Base-by-base conservation (phyloP, 192 early-diverging fungal genomes). In the Backusella australiensis region DNA sequence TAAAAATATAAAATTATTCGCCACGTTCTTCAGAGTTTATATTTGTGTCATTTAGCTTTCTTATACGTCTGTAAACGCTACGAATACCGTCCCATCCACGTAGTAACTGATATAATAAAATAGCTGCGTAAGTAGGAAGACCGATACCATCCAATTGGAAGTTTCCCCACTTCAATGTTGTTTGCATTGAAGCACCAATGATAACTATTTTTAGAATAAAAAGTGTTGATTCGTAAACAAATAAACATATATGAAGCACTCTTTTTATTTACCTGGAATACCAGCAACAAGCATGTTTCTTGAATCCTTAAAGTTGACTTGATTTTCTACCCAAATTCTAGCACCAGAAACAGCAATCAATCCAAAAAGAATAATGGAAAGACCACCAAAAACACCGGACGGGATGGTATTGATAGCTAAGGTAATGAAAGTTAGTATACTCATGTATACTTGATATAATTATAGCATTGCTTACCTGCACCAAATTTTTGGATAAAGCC, bases 401-500 rank as follows among this genome's bases (percentile, higher is more conserved):
- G 88, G 88, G 34, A 90, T 90, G 1, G 88, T 80, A 38, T 80
- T 76, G 44, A 90, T 79, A 21, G 87, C 77, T 75, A 42, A 21
- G 9, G 38, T 2, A n/a, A 36, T 68, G 17, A 17, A 68, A n/a
- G 29, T 34, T n/a, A 68, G 15, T 68, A 35, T 34, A 12, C 19
- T 34, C 34, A 17, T 36, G 4, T 34, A 56, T 63, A 32, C 8
- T 29, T 29, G 3, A 17, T 46, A 34, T 12, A 38, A 21, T 5
- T 34, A 17, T 23, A 49, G 1, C 8, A 17, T 73, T 35, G 23
- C 63, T 69, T 69, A 75, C 74, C 72, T 35, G 89, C 89, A 26
- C 84, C 87, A 68, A 90, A 88, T 66, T 87, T 90, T 32, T 87
- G 89, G 53, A 89, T 82, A 44, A 90, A 87, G 26, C 82, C 84